Evolutionary conservation across 2,329 filamentous ascomycete genomes (phyloP).

Genomic region (Calonectria fujianensis): DNA sequence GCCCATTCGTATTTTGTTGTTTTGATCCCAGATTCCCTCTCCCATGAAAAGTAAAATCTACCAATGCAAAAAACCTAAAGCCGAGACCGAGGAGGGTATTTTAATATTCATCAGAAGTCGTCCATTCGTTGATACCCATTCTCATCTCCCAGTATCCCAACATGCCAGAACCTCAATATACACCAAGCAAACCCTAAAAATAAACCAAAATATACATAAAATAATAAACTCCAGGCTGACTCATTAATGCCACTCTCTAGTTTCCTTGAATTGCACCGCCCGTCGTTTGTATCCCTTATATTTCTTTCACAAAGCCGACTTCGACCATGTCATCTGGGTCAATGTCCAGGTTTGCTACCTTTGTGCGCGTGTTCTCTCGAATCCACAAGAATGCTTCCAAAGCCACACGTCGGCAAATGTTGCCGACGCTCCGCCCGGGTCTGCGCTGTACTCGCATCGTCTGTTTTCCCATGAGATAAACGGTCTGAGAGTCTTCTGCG

Average conservation of each 20-base stretch:
- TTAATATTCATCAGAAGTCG: conserved; percentile 37
- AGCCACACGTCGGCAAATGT: conserved; percentile 65
- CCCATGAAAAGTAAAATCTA: conserved; percentile 30
- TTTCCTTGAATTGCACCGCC: conserved; percentile 10
- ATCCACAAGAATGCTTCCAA: conserved; percentile 78
- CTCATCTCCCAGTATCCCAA: conserved; percentile 26
- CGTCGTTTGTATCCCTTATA: conserved; percentile 60
- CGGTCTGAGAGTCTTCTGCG: conserved; percentile 68
- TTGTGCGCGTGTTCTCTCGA: conserved; percentile 78
- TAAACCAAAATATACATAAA: neutral
- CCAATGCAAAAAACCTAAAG: conserved; percentile 42
- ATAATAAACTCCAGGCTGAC: conserved; percentile 9
- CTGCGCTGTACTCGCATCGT: conserved; percentile 70
- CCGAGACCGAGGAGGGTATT: conserved; percentile 38
- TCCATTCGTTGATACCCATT: conserved; percentile 32
- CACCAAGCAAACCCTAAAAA: neutral
- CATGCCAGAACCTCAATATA: conserved; percentile 5
- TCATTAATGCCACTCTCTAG: neutral
- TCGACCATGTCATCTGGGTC: conserved; percentile 76
- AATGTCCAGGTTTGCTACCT: conserved; percentile 75
- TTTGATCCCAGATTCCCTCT: neutral
- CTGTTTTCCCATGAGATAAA: conserved; percentile 78
- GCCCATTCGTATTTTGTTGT: neutral
- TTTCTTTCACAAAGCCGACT: conserved; percentile 82
- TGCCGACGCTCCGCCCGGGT: conserved; percentile 57